A percentile compares a stretch with the other conserved stretches of the same genome.
Evolutionary conservation across 1,284 basidiomycete genomes (phyloP).

Genomic region (Cutaneotrichosporon cutaneum): DNA sequence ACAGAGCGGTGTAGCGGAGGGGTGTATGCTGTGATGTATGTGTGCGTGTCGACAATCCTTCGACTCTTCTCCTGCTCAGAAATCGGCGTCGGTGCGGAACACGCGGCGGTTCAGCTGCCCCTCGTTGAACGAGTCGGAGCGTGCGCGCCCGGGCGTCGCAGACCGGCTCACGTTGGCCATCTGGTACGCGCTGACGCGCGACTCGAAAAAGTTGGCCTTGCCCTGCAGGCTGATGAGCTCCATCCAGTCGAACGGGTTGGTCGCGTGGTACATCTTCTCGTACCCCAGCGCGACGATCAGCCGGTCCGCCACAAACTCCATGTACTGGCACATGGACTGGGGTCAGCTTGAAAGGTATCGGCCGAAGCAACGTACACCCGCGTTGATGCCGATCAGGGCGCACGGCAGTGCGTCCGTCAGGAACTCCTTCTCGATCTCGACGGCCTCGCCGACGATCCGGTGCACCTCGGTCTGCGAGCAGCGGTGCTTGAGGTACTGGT

Average conservation of each 20-base stretch:
- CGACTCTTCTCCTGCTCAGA: constrained; percentile 20
- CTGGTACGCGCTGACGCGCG: constrained; percentile 48
- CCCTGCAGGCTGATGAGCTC: constrained; percentile 83
- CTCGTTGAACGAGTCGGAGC: constrained; percentile 17
- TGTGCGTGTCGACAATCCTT: no score
- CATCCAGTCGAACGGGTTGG: constrained; percentile 80
- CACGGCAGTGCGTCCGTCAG: constrained; percentile 61
- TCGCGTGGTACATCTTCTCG: constrained; percentile 68
- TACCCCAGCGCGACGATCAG: constrained; percentile 80
- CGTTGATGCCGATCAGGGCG: constrained; percentile 58
- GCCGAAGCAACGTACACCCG: constrained; percentile 47
- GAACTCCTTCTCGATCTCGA: constrained; percentile 78
- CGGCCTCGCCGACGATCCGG: constrained; percentile 74
- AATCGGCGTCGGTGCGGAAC: constrained; percentile 34
- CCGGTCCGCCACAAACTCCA: constrained; percentile 91
- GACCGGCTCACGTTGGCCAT: constrained; percentile 45
- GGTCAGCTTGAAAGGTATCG: constrained; percentile 65
- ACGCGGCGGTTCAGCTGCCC: constrained; percentile 20
- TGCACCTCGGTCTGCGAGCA: constrained; percentile 73
- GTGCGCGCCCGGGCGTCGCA: constrained; percentile 30
- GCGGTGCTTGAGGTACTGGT: constrained; percentile 69
- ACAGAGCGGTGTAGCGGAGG: neutral
- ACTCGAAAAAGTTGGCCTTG: constrained; percentile 53
- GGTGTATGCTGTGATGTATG: constrained; percentile 3
- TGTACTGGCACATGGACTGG: constrained; percentile 83